These are phyloP conservation scores for Xylaria sp. DNA, from an alignment of 2,329 filamentous ascomycete species.

Conservation along the genomic window DNA sequence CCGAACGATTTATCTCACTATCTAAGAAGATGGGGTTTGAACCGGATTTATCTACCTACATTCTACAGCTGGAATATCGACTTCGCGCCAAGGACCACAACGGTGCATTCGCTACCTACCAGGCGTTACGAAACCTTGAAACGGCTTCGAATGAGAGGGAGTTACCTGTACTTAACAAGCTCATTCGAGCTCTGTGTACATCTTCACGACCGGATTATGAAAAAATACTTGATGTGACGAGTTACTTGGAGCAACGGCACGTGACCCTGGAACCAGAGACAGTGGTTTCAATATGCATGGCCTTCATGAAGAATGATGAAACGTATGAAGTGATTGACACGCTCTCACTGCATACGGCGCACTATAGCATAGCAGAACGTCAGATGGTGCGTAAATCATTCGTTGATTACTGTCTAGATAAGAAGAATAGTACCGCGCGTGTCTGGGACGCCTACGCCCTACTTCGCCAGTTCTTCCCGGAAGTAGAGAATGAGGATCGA, in stretches of 20 bases:
- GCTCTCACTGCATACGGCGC: slow-evolving; percentile 77
- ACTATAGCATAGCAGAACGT: slow-evolving; percentile 77
- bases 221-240: slow-evolving; percentile 77
- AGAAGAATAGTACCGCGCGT: slow-evolving; percentile 68
- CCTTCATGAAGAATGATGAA: slow-evolving; percentile 81
- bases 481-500: slow-evolving; percentile 73
- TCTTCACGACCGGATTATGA: slow-evolving; percentile 72
- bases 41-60: slow-evolving; percentile 75
- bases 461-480: slow-evolving; percentile 72
- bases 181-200: slow-evolving; percentile 75
- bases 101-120: slow-evolving; percentile 74
- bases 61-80: slow-evolving; percentile 80
- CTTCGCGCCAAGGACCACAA: slow-evolving; percentile 78
- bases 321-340: slow-evolving; percentile 83
- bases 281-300: slow-evolving; percentile 75
- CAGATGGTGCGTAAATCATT: slow-evolving; percentile 73
- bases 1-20: slow-evolving; percentile 77
- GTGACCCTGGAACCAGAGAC: slow-evolving; percentile 79
- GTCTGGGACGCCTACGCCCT: slow-evolving; percentile 74
- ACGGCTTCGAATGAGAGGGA: slow-evolving; percentile 67
- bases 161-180: slow-evolving; percentile 73
- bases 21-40: slow-evolving; percentile 72
- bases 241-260: slow-evolving; percentile 76
- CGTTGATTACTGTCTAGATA: slow-evolving; percentile 74
- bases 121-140: slow-evolving; percentile 67